phyloP scores from a whole-genome alignment of 768 basidiomycete genomes.

The Lentinus tigrinus region DNA sequence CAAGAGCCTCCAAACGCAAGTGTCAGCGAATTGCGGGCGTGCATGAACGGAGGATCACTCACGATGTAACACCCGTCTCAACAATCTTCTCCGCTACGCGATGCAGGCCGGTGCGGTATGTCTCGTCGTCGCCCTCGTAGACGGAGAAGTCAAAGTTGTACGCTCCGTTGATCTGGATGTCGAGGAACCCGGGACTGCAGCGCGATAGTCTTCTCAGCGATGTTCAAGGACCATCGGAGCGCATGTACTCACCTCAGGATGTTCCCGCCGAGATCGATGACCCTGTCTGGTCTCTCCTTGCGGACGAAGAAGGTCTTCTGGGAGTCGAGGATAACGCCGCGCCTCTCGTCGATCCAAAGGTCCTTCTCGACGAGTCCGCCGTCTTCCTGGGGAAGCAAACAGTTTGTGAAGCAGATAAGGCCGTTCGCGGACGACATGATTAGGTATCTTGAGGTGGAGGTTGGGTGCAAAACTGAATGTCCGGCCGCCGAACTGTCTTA shows the following conservation, averaged over 20 bases:
- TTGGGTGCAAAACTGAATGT: neutral
- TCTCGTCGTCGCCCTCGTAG: conserved; percentile 67
- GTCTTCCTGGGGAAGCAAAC: conserved; percentile 76
- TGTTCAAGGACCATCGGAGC: neutral
- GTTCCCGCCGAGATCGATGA: conserved; percentile 72
- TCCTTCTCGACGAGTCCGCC: conserved; percentile 73
- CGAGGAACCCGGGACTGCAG: conserved; percentile 84
- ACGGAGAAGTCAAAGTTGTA: conserved; percentile 88
- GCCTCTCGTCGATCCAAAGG: conserved; percentile 76
- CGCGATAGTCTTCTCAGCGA: neutral
- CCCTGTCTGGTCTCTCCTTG: conserved; percentile 57
- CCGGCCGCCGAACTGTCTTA: neutral
- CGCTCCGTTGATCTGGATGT: conserved; percentile 89
- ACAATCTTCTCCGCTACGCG: conserved; percentile 73
- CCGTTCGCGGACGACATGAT: conserved; percentile 50
- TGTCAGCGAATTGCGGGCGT: conserved; percentile 2
- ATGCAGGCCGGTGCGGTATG: conserved; percentile 67
- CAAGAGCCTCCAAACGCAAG: conserved; percentile 19
- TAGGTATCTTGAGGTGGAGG: neutral
- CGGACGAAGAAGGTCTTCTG: conserved; percentile 68
- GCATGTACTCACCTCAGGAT: conserved; percentile 58
- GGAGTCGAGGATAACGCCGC: conserved; percentile 74
- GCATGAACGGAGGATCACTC: conserved; percentile 32
- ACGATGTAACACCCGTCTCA: conserved; percentile 89
- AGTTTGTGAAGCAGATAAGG: conserved; percentile 86